phyloP scores from a whole-genome alignment of 108 stramenopile genomes.

The Pseudonitzschia multiseries region DNA sequence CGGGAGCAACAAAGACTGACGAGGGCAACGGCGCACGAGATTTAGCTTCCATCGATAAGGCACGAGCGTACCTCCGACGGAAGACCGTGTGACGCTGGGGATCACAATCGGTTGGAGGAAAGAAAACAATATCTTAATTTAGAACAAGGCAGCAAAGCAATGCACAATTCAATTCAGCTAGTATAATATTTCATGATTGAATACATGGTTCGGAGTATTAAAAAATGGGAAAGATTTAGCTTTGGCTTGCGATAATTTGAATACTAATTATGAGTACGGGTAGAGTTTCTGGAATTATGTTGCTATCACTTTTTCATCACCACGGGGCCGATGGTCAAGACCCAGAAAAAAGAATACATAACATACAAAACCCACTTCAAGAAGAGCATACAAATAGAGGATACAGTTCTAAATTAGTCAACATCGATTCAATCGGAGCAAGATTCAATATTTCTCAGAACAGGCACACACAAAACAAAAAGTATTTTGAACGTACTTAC shows the following conservation, averaged over 20 bases:
- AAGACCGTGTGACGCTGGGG: not conserved
- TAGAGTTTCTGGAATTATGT: not conserved
- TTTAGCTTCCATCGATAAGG: not conserved
- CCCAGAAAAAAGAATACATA: constrained; percentile 68
- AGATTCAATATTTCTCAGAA: too few relatives aligned
- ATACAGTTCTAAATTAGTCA: too few relatives aligned
- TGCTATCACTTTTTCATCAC: constrained; percentile 11
- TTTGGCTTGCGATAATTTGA: not conserved
- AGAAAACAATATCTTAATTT: not conserved
- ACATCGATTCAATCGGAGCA: too few relatives aligned
- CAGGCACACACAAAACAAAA: not conserved
- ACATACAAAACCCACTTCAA: constrained; percentile 67
- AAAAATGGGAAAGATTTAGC: too few relatives aligned
- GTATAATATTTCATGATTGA: too few relatives aligned
- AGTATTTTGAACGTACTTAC: not conserved
- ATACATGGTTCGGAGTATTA: too few relatives aligned
- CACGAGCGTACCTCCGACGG: constrained; percentile 1
- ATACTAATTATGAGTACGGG: not conserved
- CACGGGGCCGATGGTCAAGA: constrained; percentile 54
- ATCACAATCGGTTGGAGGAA: not conserved
- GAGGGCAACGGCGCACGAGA: not conserved
- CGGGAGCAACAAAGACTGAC: not conserved
- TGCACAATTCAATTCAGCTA: too few relatives aligned
- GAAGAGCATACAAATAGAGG: not conserved
- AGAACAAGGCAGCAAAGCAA: too few relatives aligned